Base-by-base conservation (phyloP, 441 rosid genomes). In the Erodium moschatum region DNA sequence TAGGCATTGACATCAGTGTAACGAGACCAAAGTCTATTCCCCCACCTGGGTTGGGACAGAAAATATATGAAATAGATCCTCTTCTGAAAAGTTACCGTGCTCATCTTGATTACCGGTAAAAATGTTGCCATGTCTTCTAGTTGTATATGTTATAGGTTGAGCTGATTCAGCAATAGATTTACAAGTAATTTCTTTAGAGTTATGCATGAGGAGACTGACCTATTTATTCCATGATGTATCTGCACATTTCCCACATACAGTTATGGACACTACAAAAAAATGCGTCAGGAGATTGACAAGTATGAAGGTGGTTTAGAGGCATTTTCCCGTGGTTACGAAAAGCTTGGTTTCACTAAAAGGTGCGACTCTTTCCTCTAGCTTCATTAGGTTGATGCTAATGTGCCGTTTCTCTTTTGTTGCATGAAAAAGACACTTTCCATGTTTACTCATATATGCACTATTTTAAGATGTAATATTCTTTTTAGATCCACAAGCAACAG, bases 271-370 rank as follows among this genome's bases (percentile, higher is more conserved):
- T 94, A 91, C 83, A 85, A 33, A 83, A 88, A 79, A 82, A 52
- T 89, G 73, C 86, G 90, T n/a, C 87, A 79, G 56, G 89, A 79
- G 75, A 88, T 94, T 76, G 90, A 88, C 79, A 84, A 81, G 77
- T 72, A 75, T 77, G 99, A 94, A 80, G 97, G 96, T 75, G 97
- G 97, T 73, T 70, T 94, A 76, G 99, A 88, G 77, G 86, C 74
- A 20, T 91, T 94, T 80, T 91, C 99, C 82, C 95, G 92, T 52
- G 97, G 97, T 70, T 91, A 94, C 69, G 91, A 91, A 82, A 85
- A 86, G 78, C 78, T 94, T 76, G 99, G 99, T 80, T 94, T 94
- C 78, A 78, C 78, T 29, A 79, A 85, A 83, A 88, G 97, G 99
- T 94, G 78, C 63, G 33, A n/a, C n/a, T 40, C 20, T 46, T 73